These are phyloP conservation scores for Jackrogersella minutella DNA, from an alignment of 495 filamentous ascomycete genomes.

Conservation along the genomic window DNA sequence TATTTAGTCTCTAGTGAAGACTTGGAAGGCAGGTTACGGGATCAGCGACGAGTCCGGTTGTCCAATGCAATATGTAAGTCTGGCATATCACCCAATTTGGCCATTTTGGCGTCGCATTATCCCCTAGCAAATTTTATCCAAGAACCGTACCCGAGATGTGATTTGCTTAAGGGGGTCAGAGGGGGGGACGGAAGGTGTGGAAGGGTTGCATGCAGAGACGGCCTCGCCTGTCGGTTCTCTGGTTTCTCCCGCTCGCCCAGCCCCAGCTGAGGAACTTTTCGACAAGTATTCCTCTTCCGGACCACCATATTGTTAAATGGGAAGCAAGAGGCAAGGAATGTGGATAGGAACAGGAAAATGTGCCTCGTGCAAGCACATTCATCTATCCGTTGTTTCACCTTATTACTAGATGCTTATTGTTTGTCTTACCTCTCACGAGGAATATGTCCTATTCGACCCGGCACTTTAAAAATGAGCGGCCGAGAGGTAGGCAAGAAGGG, in stretches of 20 bases:
- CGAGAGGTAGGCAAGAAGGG: background rate
- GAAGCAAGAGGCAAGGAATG: background rate
- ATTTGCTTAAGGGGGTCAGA: too few relatives aligned
- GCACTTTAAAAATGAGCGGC: background rate
- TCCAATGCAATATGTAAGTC: too few relatives aligned
- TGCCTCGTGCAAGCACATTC: background rate
- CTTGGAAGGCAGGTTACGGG: constrained; percentile 2
- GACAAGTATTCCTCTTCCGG: constrained; percentile 28
- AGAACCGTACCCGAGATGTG: background rate
- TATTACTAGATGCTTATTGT: background rate
- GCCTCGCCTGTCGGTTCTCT: constrained; percentile 1
- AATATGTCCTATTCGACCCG: background rate
- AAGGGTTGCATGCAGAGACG: background rate
- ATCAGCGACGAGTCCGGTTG: too few relatives aligned
- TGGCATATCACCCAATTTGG: too few relatives aligned
- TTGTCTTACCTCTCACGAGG: background rate
- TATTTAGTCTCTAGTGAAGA: too few relatives aligned
- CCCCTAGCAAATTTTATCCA: background rate
- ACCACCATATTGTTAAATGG: background rate
- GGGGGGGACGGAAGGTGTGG: background rate
- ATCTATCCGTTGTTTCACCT: background rate
- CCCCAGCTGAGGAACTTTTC: constrained; percentile 32
- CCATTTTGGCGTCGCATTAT: background rate
- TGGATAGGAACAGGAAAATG: background rate
- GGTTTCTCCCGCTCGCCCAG: background rate